Base-by-base conservation (phyloP, 257 asterid species). In the Solanum sparsipilum region DNA sequence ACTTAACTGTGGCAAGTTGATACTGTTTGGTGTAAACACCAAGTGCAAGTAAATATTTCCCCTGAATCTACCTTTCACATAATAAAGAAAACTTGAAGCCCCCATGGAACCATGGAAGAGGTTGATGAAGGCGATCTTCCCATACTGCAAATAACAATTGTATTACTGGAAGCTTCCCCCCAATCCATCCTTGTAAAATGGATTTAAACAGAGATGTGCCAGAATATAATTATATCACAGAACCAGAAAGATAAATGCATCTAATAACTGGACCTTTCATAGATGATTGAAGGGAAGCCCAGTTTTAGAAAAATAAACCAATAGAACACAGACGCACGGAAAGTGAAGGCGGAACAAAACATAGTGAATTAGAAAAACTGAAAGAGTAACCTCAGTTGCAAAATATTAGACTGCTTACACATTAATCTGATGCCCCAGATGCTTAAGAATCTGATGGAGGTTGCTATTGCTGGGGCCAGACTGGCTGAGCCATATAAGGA, bases 401-500 rank as follows among this genome's bases (percentile, higher is more conserved):
- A 39, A 39, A 38, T 35, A 75, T 31, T 65, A 25, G 86, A 21
- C 18, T 35, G 82, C 82, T 73, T 35, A 73, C 82, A 73, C 29
- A 34, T 31, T 35, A 21, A 20, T 21, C 82, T 34, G 39, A 35
- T 35, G 82, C 72, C 32, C 72, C 72, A 73, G 48, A 91, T 92
- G 92, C 92, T 93, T 85, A 96, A 93, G 98, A 90, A 91, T 95
- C 99, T 20, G 92, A 88, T 41, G 96, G 93, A 18, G 95, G 98
- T 13, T 46, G 58, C 58, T 46, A 18, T 48, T 91, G 96, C 84
- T 93, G 96, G 3, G 98, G 96, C 98, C 98, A 95, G 95, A 94
- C 93, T 86, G 91, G 98, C 90, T 90, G 97, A 87, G 91, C 94
- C 98, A 96, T 94, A 84, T 93, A 96, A 7, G 97, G 97, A 87